These are phyloP conservation scores for Colletotrichum orchidophilum DNA, from an alignment of 2,329 filamentous ascomycete genomes.

Conservation along the genomic window DNA sequence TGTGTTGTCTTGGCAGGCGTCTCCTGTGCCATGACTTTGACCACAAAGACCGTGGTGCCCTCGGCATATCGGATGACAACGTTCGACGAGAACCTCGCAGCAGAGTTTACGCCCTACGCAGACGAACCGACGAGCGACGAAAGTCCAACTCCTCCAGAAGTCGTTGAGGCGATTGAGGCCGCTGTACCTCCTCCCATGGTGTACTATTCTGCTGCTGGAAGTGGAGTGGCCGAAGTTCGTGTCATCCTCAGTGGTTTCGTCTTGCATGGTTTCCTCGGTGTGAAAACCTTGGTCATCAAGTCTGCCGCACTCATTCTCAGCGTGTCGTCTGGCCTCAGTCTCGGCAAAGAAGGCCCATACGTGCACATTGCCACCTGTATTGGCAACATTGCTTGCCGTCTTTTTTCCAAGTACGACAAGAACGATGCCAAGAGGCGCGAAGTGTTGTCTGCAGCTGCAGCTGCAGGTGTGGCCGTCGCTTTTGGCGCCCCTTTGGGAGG, in stretches of 20 bases:
- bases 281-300: constrained; percentile 89
- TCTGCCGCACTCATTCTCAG: constrained; percentile 84
- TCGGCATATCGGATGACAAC: constrained; percentile 88
- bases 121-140: constrained; percentile 55
- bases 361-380: constrained; percentile 98
- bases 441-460: constrained; percentile 90
- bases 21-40: constrained; percentile 83
- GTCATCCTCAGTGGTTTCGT: constrained; percentile 99
- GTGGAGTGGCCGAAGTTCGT: constrained; percentile 95
- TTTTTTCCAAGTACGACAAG: constrained; percentile 93
- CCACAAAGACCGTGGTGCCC: constrained; percentile 93
- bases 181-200: constrained; percentile 74
- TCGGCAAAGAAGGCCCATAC: constrained; percentile 95
- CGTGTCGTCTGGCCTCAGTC: constrained; percentile 89
- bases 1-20: constrained; percentile 75
- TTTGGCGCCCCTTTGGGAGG: constrained; percentile 90
- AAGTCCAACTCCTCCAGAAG: constrained; percentile 52
- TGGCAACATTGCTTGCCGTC: constrained; percentile 91
- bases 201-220: constrained; percentile 95
- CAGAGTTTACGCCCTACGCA: constrained; percentile 49
- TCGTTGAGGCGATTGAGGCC: constrained; percentile 48
- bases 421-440: constrained; percentile 96
- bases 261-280: constrained; percentile 90
- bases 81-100: constrained; percentile 90
- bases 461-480: constrained; percentile 91